Conservation (phyloP, 805 yeast species). For the Yarrowia sp. region DNA sequence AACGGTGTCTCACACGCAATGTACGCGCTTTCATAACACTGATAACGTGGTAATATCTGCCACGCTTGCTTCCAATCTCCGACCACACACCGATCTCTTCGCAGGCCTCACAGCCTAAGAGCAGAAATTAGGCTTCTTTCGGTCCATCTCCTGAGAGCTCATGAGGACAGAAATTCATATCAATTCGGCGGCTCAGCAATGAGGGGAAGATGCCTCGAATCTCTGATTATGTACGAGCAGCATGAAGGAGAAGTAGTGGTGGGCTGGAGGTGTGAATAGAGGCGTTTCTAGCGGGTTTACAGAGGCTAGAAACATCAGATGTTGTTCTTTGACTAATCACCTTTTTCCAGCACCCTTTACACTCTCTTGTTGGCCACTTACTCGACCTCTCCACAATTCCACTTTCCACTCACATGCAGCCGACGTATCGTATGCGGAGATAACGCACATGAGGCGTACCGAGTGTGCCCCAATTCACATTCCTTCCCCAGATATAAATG, state of each 20-base stretch:
- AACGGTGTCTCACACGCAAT: too few relatives aligned
- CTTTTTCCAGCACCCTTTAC: too few relatives aligned
- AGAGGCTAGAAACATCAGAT: too few relatives aligned
- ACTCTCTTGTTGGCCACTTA: too few relatives aligned
- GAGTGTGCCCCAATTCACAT: background rate
- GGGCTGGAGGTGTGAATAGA: too few relatives aligned
- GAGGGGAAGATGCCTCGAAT: background rate
- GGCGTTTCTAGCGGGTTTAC: too few relatives aligned
- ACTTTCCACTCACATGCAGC: too few relatives aligned
- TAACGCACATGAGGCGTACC: conserved; percentile 14
- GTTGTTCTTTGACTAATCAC: too few relatives aligned
- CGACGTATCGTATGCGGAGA: background rate
- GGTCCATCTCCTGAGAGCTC: background rate
- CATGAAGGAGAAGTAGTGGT: too few relatives aligned
- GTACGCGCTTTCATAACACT: too few relatives aligned
- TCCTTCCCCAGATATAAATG: background rate
- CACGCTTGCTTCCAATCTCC: background rate
- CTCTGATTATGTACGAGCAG: background rate
- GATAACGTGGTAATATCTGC: background rate
- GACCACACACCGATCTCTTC: background rate
- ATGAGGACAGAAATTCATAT: background rate
- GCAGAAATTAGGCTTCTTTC: background rate
- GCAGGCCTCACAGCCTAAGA: background rate
- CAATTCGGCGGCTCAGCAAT: background rate
- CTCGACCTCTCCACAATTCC: too few relatives aligned